Percentiles rank a stretch among this genome's conserved stretches.
Evolutionary conservation across 2,329 filamentous ascomycete species (phyloP).

Genomic region (Rugonectria rugulosa): DNA sequence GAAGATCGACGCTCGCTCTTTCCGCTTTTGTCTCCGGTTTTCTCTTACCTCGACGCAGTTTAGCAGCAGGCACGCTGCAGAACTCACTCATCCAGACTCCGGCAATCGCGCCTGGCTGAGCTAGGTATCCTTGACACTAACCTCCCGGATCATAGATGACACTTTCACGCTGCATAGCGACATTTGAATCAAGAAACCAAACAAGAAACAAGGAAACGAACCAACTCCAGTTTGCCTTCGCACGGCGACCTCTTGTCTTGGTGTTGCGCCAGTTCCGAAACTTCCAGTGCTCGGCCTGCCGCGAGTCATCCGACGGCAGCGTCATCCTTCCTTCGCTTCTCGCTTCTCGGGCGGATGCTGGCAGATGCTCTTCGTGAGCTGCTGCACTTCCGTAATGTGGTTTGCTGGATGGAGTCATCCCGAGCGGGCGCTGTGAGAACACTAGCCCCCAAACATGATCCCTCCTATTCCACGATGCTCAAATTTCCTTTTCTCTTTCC

Average conservation of each 20-base stretch:
- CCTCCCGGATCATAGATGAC: slow-evolving; percentile 1
- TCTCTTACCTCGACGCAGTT: no score
- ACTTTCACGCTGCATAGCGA: neutral
- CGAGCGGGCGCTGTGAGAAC: slow-evolving; percentile 1
- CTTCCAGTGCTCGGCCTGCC: neutral
- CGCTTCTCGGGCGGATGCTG: neutral
- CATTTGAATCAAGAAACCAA: slow-evolving; percentile 6
- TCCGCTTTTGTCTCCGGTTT: neutral
- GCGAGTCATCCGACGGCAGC: neutral
- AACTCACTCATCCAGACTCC: neutral
- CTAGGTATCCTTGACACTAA: neutral
- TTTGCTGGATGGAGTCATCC: slow-evolving; percentile 7
- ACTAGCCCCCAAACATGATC: slow-evolving; percentile 5
- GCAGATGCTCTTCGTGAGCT: neutral
- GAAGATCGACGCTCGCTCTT: slow-evolving; percentile 3
- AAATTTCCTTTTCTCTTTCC: slow-evolving; percentile 4
- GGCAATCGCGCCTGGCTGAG: neutral
- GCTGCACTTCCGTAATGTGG: slow-evolving; percentile 1
- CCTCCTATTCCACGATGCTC: neutral
- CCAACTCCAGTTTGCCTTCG: neutral
- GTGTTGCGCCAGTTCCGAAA: slow-evolving; percentile 2
- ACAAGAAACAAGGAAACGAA: slow-evolving; percentile 10
- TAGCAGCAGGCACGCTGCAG: neutral
- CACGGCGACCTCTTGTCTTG: neutral
- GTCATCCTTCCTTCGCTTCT: slow-evolving; percentile 7